A percentile compares a stretch with the other conserved stretches of the same genome.
These are phyloP conservation scores for Penicillium oxalicum DNA, from an alignment of 2,329 filamentous ascomycete species.

Conservation along the genomic window DNA sequence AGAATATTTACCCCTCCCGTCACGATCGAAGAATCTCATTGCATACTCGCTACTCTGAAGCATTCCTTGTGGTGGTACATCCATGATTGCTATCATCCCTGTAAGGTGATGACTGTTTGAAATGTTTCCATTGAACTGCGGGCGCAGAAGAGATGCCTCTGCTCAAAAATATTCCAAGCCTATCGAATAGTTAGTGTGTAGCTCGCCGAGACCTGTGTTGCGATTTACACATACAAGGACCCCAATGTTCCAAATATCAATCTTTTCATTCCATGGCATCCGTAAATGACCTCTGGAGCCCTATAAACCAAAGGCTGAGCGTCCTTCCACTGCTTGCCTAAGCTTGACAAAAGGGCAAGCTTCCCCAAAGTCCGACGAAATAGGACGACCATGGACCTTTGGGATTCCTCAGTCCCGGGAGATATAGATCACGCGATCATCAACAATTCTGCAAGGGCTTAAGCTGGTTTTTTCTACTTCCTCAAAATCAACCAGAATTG, in stretches of 20 bases:
- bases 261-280: constrained; percentile 20
- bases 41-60: constrained; percentile 26
- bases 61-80: constrained; percentile 31
- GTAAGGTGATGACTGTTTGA: constrained; percentile 25
- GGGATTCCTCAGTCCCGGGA: constrained; percentile 19
- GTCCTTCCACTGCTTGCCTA: neutral
- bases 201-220: neutral
- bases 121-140: constrained; percentile 7
- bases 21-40: constrained; percentile 13
- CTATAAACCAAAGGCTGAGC: neutral
- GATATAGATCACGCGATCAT: constrained; percentile 20
- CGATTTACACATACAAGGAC: constrained; percentile 12
- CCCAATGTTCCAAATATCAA: constrained; percentile 26
- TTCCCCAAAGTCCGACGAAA: constrained; percentile 23
- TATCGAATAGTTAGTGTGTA: constrained; percentile 4
- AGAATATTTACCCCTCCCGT: constrained; percentile 6
- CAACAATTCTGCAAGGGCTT: constrained; percentile 19
- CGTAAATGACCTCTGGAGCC: neutral
- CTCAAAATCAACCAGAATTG: constrained; percentile 22
- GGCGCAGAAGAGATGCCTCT: constrained; percentile 16
- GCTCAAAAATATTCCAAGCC: constrained; percentile 21
- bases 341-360: neutral
- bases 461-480: constrained; percentile 18
- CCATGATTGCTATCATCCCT: constrained; percentile 37
- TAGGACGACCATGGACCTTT: constrained; percentile 19